Evolutionary conservation across 2,329 filamentous ascomycete species (phyloP), one percentile per base, ranked within the genome.

Genomic region (Intubia oerlemansii): DNA sequence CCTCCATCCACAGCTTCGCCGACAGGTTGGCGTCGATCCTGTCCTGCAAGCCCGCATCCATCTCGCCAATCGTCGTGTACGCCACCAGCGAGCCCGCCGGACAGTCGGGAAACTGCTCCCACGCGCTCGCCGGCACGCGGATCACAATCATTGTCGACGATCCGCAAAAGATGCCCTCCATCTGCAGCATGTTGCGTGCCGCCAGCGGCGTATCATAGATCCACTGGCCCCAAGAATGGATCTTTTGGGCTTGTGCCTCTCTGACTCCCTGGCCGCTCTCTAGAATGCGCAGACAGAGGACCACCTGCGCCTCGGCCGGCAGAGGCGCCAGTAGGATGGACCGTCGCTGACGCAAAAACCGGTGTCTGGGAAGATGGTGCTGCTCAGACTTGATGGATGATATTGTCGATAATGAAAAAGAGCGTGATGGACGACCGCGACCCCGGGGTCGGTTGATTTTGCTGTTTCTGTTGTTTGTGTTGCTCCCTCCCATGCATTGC

Each of bases 141-240:
- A 40, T 10, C 4, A 35, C 33, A 4, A 39, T 33, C 23, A 39
- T 32, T 4, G 37, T 36, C 1, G 38, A 39, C 15, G 30, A 39
- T 2, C 38, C 38, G 1, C 30, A 31, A 12, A 32, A 31, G 2
- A 35, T 7, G 8, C 38, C 38, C 10, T 38, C 34, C 10, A 40
- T 30, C n/a, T 29, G 27, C 16, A 40, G 32, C 10, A 28, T 13
- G 11, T 36, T 31, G 3, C 36, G 32, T 1, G 31, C 35, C 7
- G 17, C 12, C 1, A 29, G 28, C 2, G 17, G 22, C 2, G 38
- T 34, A 10, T 30, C 25, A 19, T 27, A 33, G 3, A 40, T 39
- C 38, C 38, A 40, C 16, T 36, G 30, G n/a, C 24, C 32, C 38
- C 38, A 39, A n/a, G n/a, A n/a, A n/a, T n/a, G n/a, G n/a, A n/a